Conservation (phyloP, 2,329 filamentous ascomycete genomes). For the Cadophora malorum region DNA sequence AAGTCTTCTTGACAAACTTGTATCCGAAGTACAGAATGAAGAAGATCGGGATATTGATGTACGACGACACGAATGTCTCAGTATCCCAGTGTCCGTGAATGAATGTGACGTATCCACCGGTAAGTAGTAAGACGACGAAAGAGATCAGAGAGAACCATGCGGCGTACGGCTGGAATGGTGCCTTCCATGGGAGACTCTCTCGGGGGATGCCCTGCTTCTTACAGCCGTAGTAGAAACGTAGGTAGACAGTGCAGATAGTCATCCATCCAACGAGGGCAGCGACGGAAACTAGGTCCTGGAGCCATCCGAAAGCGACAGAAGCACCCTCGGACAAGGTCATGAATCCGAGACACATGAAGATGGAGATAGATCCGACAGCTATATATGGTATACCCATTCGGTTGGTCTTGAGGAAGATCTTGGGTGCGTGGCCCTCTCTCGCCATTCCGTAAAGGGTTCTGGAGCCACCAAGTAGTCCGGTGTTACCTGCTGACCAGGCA, state of each 20-base stretch:
- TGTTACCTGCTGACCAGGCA: slow-evolving; percentile 73
- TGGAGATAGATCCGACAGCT: slow-evolving; percentile 57
- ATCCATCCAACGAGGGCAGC: slow-evolving; percentile 71
- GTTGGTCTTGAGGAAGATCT: slow-evolving; percentile 60
- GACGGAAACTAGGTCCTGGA: slow-evolving; percentile 67
- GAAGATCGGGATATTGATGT: slow-evolving; percentile 70
- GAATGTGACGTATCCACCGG: slow-evolving; percentile 70
- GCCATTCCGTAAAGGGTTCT: slow-evolving; percentile 66
- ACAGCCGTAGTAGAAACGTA: slow-evolving; percentile 61
- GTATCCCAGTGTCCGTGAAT: slow-evolving; percentile 63
- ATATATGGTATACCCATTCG: slow-evolving; percentile 62
- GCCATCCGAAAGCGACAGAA: slow-evolving; percentile 69
- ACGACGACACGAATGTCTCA: slow-evolving; percentile 65
- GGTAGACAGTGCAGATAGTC: slow-evolving; percentile 63
- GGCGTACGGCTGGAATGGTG: slow-evolving; percentile 62
- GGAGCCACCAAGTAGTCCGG: slow-evolving; percentile 64
- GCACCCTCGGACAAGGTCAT: slow-evolving; percentile 67
- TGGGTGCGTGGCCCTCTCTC: slow-evolving; percentile 61
- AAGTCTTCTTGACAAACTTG: slow-evolving; percentile 60
- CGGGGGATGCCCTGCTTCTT: slow-evolving; percentile 60
- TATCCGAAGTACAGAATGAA: slow-evolving; percentile 55
- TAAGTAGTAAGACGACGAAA: slow-evolving; percentile 59
- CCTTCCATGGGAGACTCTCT: slow-evolving; percentile 60
- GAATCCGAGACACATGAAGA: slow-evolving; percentile 65
- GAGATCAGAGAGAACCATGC: slow-evolving; percentile 58